phyloP scores from a whole-genome alignment of 345 rosid genomes.

The Chamaenerion angustifolium region DNA sequence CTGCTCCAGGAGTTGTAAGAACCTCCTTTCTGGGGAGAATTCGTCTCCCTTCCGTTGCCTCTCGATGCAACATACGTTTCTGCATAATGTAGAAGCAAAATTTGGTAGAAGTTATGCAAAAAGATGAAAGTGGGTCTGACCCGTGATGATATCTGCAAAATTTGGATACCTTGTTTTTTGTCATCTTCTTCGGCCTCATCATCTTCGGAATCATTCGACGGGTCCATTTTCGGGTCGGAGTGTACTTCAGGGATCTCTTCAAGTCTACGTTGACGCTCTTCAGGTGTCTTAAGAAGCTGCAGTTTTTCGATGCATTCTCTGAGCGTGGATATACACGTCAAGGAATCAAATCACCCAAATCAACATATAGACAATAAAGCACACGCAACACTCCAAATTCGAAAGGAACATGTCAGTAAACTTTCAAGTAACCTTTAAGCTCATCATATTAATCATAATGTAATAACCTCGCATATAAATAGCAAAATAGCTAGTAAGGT shows the following conservation, averaged over 20 bases:
- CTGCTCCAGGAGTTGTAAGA: slow-evolving; percentile 57
- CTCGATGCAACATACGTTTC: slow-evolving; percentile 45
- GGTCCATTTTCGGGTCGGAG: slow-evolving; percentile 97
- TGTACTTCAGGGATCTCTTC: slow-evolving; percentile 96
- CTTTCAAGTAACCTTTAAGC: too few species aligned
- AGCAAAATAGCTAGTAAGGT: too few species aligned
- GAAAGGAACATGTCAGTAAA: too few species aligned
- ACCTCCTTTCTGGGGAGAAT: slow-evolving; percentile 65
- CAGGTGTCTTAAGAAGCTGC: slow-evolving; percentile 84
- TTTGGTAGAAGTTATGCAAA: too few species aligned
- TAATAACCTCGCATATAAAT: too few species aligned
- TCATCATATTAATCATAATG: too few species aligned
- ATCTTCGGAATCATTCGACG: slow-evolving; percentile 76
- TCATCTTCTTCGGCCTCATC: slow-evolving; percentile 57
- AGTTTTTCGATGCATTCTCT: slow-evolving; percentile 97
- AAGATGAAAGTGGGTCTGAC: too few species aligned
- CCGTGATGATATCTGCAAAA: too few species aligned
- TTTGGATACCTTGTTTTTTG: slow-evolving; percentile 46
- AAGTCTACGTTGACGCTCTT: slow-evolving; percentile 85
- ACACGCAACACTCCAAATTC: too few species aligned
- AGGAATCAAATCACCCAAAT: too few species aligned
- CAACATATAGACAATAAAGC: too few species aligned
- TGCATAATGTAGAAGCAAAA: slow-evolving; percentile 13
- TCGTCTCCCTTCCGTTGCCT: slow-evolving; percentile 65
- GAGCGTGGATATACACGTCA: slow-evolving; percentile 31